A percentile compares a stretch with the other conserved stretches of the same genome.
These are phyloP conservation scores for Aspergillus costaricaensis DNA, from an alignment of 2,329 filamentous ascomycete genomes.

Conservation along the genomic window DNA sequence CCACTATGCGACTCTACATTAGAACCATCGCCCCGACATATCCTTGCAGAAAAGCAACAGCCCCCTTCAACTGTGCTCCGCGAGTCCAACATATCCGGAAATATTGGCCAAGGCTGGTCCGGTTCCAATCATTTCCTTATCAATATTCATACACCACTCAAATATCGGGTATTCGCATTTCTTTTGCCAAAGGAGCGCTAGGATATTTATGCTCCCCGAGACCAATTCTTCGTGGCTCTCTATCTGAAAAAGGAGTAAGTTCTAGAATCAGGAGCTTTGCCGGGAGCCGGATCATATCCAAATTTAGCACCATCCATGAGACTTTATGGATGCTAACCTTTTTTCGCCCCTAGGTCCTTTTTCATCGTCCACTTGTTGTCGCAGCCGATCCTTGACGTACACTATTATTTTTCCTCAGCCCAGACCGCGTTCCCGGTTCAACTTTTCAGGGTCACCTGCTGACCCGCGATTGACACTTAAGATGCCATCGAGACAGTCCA, in stretches of 20 bases:
- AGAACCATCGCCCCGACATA: slow-evolving; percentile 16
- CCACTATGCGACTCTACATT: slow-evolving; percentile 10
- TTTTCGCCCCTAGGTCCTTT: slow-evolving; percentile 3
- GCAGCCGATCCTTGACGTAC: slow-evolving; percentile 2
- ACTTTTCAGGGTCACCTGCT: slow-evolving; percentile 1
- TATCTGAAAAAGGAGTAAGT: slow-evolving; percentile 11
- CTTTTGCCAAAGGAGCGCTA: slow-evolving; percentile 3
- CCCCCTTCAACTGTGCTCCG: background rate
- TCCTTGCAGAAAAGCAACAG: background rate
- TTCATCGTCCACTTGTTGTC: slow-evolving; percentile 5
- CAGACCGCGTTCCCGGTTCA: background rate
- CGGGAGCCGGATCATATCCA: slow-evolving; percentile 1
- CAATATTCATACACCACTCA: background rate
- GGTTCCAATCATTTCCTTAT: slow-evolving; percentile 21
- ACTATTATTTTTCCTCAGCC: background rate
- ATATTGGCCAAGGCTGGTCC: slow-evolving; percentile 29
- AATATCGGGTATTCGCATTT: background rate
- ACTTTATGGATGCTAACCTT: slow-evolving; percentile 7
- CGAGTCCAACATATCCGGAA: slow-evolving; percentile 8
- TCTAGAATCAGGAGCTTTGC: slow-evolving; percentile 11
- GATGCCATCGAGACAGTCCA: slow-evolving; percentile 41
- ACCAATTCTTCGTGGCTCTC: background rate
- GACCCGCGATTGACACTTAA: slow-evolving; percentile 24
- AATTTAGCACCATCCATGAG: background rate
- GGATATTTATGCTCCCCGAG: slow-evolving; percentile 11